phyloP scores from a whole-genome alignment of 306 rosid species.

The Vigna unguiculata region DNA sequence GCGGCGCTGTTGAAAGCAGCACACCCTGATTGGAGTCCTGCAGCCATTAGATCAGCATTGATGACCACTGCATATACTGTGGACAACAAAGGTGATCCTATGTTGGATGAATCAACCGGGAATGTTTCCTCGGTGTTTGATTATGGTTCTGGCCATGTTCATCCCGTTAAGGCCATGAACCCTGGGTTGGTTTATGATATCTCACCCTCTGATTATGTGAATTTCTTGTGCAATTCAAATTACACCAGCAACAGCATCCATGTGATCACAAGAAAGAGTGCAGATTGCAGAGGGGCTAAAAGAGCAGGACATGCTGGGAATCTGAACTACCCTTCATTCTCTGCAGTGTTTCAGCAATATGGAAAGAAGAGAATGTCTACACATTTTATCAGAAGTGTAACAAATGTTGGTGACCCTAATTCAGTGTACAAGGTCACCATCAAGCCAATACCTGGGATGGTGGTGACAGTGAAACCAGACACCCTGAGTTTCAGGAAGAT shows the following conservation, averaged over 20 bases:
- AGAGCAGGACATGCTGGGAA: conserved; percentile 84
- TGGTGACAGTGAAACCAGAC: conserved; percentile 79
- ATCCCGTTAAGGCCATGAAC: conserved; percentile 82
- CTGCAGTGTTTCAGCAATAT: conserved; percentile 81
- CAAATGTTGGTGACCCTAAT: conserved; percentile 80
- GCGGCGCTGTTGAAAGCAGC: conserved; percentile 91
- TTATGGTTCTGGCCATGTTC: conserved; percentile 89
- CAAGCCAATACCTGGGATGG: conserved; percentile 62
- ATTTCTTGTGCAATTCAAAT: conserved; percentile 88
- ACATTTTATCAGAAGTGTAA: conserved; percentile 83
- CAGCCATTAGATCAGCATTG: conserved; percentile 81
- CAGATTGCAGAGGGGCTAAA: conserved; percentile 75
- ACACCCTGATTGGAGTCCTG: conserved; percentile 92
- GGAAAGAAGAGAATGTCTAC: conserved; percentile 80
- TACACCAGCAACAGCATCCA: conserved; percentile 69
- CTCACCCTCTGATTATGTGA: conserved; percentile 63
- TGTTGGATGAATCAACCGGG: conserved; percentile 87
- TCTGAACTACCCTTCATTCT: conserved; percentile 79
- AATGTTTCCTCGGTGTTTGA: conserved; percentile 76
- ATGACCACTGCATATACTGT: conserved; percentile 87
- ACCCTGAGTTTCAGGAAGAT: conserved; percentile 67
- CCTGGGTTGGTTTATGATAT: conserved; percentile 84
- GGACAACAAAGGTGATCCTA: conserved; percentile 68
- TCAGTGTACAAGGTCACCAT: conserved; percentile 68
- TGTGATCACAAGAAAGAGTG: conserved; percentile 68